phyloP scores from a whole-genome alignment of 1,284 basidiomycete species.

The Rhodotorula sp. region DNA sequence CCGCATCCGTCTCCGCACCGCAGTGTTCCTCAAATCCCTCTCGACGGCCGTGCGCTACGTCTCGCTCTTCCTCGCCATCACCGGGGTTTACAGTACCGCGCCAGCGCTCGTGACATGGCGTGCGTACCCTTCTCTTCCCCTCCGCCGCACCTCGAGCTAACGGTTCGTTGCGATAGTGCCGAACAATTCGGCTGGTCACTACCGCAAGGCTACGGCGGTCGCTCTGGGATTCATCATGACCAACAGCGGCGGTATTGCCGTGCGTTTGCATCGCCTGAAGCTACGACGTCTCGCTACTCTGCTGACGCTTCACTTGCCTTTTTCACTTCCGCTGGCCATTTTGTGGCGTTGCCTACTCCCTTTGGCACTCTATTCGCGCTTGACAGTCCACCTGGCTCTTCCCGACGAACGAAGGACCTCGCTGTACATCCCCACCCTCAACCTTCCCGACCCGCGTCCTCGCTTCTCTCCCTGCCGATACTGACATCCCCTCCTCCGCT shows the following conservation, averaged over 20 bases:
- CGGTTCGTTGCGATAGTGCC: constrained; percentile 43
- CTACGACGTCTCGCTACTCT: rapidly evolving
- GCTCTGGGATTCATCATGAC: constrained; percentile 59
- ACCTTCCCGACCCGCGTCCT: background rate
- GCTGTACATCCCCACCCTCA: constrained; percentile 46
- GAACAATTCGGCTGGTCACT: constrained; percentile 60
- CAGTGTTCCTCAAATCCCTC: constrained; percentile 31
- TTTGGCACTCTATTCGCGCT: no score
- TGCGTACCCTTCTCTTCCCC: background rate
- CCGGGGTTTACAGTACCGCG: constrained; percentile 46
- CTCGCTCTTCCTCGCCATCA: constrained; percentile 48
- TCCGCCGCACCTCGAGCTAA: background rate
- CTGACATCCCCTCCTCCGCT: constrained; percentile 32
- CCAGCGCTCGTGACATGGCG: constrained; percentile 54
- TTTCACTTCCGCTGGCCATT: no score
- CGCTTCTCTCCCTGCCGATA: background rate
- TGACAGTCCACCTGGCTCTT: constrained; percentile 56
- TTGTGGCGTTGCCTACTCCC: no score
- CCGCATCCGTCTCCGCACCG: background rate
- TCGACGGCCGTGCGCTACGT: constrained; percentile 43
- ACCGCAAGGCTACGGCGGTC: constrained; percentile 58
- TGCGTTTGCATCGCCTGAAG: background rate
- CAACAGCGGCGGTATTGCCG: constrained; percentile 60
- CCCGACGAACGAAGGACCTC: constrained; percentile 52
- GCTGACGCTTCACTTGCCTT: background rate